Conservation (phyloP, 805 yeast species). For the Soucietia sequanensis region DNA sequence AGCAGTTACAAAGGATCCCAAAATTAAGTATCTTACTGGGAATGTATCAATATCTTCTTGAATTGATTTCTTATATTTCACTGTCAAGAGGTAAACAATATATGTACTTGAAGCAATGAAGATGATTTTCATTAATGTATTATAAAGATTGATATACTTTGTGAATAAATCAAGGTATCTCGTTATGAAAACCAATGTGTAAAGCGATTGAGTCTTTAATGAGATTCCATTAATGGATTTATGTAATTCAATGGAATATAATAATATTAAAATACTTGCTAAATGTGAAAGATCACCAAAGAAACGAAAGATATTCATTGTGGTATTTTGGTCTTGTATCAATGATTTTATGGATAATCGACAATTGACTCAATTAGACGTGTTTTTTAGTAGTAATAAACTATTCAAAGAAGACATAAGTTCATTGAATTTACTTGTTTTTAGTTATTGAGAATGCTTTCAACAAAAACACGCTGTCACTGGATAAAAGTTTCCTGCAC, state of each 20-base stretch:
- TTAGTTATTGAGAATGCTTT: too few species aligned
- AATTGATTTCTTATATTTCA: constrained; percentile 58
- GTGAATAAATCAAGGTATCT: constrained; percentile 44
- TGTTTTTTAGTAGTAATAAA: too few species aligned
- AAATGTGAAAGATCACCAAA: constrained; percentile 81
- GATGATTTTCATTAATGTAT: constrained; percentile 75
- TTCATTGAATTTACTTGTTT: too few species aligned
- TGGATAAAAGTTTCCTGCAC: too few species aligned
- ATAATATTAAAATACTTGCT: constrained; percentile 71
- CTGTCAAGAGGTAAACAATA: constrained; percentile 68
- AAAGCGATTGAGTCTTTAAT: constrained; percentile 80
- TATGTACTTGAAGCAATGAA: constrained; percentile 76
- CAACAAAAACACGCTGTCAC: too few species aligned
- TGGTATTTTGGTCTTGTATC: too few species aligned
- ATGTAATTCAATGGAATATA: constrained; percentile 64
- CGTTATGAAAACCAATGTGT: constrained; percentile 44
- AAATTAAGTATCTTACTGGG: constrained; percentile 66
- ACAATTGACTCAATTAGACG: too few species aligned
- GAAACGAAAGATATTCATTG: constrained; percentile 44
- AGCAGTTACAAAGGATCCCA: constrained; percentile 53
- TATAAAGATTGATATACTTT: constrained; percentile 66
- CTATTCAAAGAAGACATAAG: too few species aligned
- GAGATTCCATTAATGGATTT: constrained; percentile 81
- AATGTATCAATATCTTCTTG: constrained; percentile 67
- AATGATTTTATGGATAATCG: too few species aligned